Evolutionary conservation across 2,329 filamentous ascomycete genomes (phyloP), one percentile per base, ranked within the genome.

Genomic region (Leptographium lundbergii): DNA sequence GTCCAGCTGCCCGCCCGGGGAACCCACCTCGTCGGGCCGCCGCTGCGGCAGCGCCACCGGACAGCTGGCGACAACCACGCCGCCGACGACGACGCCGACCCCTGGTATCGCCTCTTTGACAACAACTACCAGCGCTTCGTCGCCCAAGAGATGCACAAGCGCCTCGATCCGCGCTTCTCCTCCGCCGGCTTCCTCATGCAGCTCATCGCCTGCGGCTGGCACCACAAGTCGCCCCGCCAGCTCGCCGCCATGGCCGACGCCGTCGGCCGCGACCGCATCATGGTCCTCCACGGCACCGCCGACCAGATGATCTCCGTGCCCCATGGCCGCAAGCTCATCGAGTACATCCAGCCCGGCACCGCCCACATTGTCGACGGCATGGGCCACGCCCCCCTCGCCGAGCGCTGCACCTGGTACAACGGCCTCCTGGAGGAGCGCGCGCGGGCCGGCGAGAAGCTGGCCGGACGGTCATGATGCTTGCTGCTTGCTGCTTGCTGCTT

Each of bases 41-140:
- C 65, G 19, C 13, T 29, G 34, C 25, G 34, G 6, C 10, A 10
- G 19, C 1, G 19, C 9, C 45, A 42, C 22, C 24, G 11, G 24
- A n/a, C 3, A 17, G 39, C 13, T 19, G 39, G 39, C 36, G 36
- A 14, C 14, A n/a, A 55, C 5, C 2, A 50, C 47, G 4, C 6
- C 2, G 22, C 0, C 34, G 7, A 29, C 29, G 13, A 32, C 4
- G 45, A 29, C 22, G 53, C 50, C 9, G 17, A 52, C 17, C 22
- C 45, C 32, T 61, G 61, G 61, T 65, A 65, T 59, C 47, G 51
- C 19, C 39, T 7, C 24, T 95, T 94, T 69, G 79, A 79, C 5
- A 89, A 78, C 57, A 94, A 92, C 68, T 90, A 84, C 60, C 87
- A 94, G 73, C 85, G 91, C 6, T 92, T 91, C 67, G 85, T 87